Evolutionary conservation across 2,329 filamentous ascomycete genomes (phyloP), one percentile per base, ranked within the genome.

Genomic region (Clarireedia hainanense): DNA sequence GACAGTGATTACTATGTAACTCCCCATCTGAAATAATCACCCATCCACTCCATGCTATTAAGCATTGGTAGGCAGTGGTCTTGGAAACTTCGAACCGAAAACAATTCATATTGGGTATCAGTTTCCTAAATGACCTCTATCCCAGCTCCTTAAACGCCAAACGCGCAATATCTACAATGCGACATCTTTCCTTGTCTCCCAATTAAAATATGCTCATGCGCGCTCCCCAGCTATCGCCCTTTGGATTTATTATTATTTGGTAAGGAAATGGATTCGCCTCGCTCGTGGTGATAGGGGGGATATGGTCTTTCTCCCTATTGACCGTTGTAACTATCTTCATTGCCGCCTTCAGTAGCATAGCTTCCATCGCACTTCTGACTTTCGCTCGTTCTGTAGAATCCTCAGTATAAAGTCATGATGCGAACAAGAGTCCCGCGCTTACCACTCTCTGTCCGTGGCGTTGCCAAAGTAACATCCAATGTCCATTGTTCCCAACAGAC

Each of bases 191-290:
- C n/a, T 27, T 47, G 43, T 51, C 10, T 42, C 42, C 49, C 40
- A 40, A 10, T 63, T 47, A 67, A 55, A 66, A 67, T 43, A 90
- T 83, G 26, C 89, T 87, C 73, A 92, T 90, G 40, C 88, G 80
- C 56, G 85, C 81, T 49, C 88, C 83, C 89, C 90, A 92, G 51
- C 85, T 80, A 60, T 88, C 85, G 58, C 85, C 80, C 67, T 89
- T 89, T 56, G 89, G 89, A 68, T 95, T 94, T 57, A 97, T 83
- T 59, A 86, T 81, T 68, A 97, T 95, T 71, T 91, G 87, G 72
- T 95, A 97, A 0, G 92, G 92, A 68, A 97, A 99, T 0, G 94
- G 92, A 70, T 97, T 97, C 48, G 88, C 78, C 60, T 92, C 89
- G 68, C 85, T 91, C 23, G 91, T 94, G 7, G 91, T 96, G 65